Percentiles rank a stretch among this genome's conserved stretches.
These are phyloP conservation scores for Phyllosticta ampelicida DNA, from an alignment of 2,329 filamentous ascomycete species.

Conservation along the genomic window DNA sequence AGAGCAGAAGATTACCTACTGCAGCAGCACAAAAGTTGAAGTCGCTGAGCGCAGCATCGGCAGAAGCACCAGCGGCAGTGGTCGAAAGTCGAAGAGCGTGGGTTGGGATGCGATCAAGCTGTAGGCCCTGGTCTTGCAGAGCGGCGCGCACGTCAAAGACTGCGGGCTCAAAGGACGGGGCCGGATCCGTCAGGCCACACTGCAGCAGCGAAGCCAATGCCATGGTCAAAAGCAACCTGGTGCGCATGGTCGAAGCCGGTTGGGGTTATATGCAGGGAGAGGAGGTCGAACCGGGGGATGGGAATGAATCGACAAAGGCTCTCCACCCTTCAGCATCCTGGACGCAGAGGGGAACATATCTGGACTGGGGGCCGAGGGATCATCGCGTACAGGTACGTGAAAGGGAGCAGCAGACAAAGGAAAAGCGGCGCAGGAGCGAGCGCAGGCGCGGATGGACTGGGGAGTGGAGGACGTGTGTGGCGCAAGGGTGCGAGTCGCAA, in stretches of 20 bases:
- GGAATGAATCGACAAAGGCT: neutral
- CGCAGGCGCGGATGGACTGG: conserved; percentile 1
- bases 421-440: neutral
- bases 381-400: neutral
- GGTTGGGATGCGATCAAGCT: conserved; percentile 12
- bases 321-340: neutral
- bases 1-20: conserved; percentile 11
- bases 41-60: neutral
- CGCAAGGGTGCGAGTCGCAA: conserved; percentile 1
- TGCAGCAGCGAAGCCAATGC: neutral
- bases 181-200: neutral
- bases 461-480: neutral
- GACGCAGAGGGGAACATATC: neutral
- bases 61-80: neutral
- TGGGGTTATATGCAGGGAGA: neutral
- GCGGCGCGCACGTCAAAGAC: conserved; percentile 12
- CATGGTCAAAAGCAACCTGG: conserved; percentile 4
- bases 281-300: conserved; percentile 1
- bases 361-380: neutral
- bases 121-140: conserved; percentile 13
- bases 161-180: conserved; percentile 4
- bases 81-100: neutral
- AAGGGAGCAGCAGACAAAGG: neutral
- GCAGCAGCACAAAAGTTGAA: conserved; percentile 13
- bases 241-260: conserved; percentile 1